Conservation (phyloP, 108 stramenopile genomes). For the Nitzschia putrida region DNA sequence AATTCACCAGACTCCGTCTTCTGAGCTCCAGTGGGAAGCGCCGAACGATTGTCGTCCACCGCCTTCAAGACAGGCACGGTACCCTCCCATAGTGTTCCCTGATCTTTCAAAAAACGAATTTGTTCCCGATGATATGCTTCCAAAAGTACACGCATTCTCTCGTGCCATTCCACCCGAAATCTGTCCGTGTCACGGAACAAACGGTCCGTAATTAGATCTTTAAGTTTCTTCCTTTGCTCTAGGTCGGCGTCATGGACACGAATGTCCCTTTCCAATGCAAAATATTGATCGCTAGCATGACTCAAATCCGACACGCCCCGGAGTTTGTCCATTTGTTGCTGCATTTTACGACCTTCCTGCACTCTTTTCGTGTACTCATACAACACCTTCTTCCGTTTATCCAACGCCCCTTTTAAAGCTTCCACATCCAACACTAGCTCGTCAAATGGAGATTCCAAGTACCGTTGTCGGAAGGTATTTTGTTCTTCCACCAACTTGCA, state of each 20-base stretch:
- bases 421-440: conserved; percentile 36
- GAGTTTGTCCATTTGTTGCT: conserved; percentile 35
- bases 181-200: conserved; percentile 32
- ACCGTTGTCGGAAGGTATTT: conserved; percentile 3
- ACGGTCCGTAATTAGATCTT: conserved; percentile 28
- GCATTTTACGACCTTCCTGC: conserved; percentile 20
- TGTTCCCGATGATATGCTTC: conserved; percentile 36
- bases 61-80: conserved; percentile 17
- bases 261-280: conserved; percentile 29
- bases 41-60: conserved; percentile 9
- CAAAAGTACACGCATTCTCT: conserved; percentile 34
- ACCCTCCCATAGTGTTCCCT: conserved; percentile 18
- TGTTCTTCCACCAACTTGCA: conserved; percentile 21
- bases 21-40: conserved; percentile 8
- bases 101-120: conserved; percentile 18
- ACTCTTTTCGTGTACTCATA: conserved; percentile 28
- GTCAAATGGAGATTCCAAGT: conserved; percentile 30
- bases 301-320: conserved; percentile 2
- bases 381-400: conserved; percentile 26
- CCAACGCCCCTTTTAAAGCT: conserved; percentile 36
- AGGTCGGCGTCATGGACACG: conserved; percentile 16
- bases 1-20: conserved; percentile 12
- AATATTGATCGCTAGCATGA: conserved; percentile 22
- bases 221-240: conserved; percentile 14
- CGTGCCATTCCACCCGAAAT: conserved; percentile 40